A percentile compares a stretch with the other conserved stretches of the same genome.
phyloP scores from a whole-genome alignment of 805 yeast genomes.

The Saturnispora mendoncae region DNA sequence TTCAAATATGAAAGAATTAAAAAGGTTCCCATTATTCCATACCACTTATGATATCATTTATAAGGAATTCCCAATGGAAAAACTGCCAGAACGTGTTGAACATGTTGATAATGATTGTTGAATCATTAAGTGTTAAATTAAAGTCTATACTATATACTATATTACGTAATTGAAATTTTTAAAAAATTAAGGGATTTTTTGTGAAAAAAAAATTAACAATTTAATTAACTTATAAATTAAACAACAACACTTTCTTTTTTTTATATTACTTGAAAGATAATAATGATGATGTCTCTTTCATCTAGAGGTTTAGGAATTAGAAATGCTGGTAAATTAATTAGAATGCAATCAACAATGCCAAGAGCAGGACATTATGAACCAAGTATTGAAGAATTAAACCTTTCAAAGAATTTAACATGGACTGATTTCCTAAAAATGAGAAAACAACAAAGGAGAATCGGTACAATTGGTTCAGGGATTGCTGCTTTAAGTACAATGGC shows the following conservation, averaged over 20 bases:
- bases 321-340: background rate
- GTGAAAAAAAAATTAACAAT: too few species aligned
- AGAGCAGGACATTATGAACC: conserved; percentile 12
- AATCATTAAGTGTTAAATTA: background rate
- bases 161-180: too few species aligned
- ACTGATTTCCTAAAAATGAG: conserved; percentile 68
- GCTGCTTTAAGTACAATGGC: conserved; percentile 61
- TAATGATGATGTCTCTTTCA: background rate
- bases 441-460: conserved; percentile 63
- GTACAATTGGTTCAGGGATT: conserved; percentile 55
- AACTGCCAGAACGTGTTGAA: conserved; percentile 65
- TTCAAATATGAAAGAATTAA: conserved; percentile 38
- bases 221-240: too few species aligned
- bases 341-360: conserved; percentile 1
- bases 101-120: conserved; percentile 15
- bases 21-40: conserved; percentile 74
- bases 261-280: too few species aligned
- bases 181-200: too few species aligned
- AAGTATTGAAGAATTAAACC: conserved; percentile 18
- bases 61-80: conserved; percentile 64
- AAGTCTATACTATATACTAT: too few species aligned
- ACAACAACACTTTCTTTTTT: background rate
- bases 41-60: conserved; percentile 79
- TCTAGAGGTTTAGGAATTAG: conserved; percentile 3
- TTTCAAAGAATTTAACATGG: conserved; percentile 49